Conservation (phyloP, 345 rosid genomes). For the Syzygium oleosum region DNA sequence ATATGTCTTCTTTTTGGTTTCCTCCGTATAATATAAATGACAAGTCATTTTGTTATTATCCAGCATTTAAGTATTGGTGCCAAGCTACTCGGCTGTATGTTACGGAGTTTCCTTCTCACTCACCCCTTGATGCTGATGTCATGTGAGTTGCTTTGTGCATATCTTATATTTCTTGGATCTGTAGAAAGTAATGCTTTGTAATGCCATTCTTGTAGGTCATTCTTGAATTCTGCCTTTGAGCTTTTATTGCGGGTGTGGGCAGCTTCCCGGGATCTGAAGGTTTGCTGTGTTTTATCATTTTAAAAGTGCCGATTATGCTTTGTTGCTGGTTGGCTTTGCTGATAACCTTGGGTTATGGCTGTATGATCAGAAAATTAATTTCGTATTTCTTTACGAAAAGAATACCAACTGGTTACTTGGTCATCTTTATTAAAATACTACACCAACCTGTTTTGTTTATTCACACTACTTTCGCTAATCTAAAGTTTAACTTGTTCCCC, state of each 20-base stretch:
- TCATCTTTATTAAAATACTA: background rate
- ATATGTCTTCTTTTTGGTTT: background rate
- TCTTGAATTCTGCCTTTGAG: conserved; percentile 89
- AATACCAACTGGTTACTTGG: background rate
- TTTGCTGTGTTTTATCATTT: conserved; percentile 4
- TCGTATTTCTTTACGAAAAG: background rate
- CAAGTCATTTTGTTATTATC: conserved; percentile 13
- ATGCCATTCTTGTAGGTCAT: conserved; percentile 56
- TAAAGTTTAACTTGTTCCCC: background rate
- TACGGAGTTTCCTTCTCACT: conserved; percentile 50
- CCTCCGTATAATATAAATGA: conserved; percentile 5
- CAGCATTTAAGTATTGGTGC: conserved; percentile 98
- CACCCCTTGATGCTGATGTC: conserved; percentile 74
- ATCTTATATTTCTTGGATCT: background rate
- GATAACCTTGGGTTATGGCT: background rate
- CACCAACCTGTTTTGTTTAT: background rate
- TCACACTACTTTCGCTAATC: background rate
- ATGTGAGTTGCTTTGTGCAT: conserved; percentile 44
- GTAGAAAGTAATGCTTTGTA: background rate
- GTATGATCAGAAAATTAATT: background rate
- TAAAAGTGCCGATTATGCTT: background rate
- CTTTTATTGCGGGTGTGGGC: conserved; percentile 91
- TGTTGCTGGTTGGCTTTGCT: background rate
- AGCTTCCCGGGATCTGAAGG: conserved; percentile 87
- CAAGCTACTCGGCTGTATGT: conserved; percentile 77